Conservation (phyloP, 345 rosid genomes). For the Ceriops decandra region DNA sequence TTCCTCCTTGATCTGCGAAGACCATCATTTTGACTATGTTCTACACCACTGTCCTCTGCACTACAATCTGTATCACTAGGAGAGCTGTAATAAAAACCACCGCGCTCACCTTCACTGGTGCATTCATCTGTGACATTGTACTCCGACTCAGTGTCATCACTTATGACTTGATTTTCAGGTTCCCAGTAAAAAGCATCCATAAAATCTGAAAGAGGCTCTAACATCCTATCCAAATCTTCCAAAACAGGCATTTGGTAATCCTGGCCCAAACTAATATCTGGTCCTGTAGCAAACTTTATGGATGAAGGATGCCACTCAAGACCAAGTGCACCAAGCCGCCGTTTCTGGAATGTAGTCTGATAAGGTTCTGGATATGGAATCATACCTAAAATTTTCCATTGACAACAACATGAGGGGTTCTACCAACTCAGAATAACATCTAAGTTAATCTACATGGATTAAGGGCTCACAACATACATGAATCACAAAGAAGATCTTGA, state of each 20-base stretch:
- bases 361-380: conserved; percentile 33
- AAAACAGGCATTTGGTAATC: conserved; percentile 31
- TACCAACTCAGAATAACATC: neutral
- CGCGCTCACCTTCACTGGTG: conserved; percentile 27
- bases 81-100: conserved; percentile 19
- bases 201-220: conserved; percentile 27
- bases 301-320: conserved; percentile 28
- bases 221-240: conserved; percentile 28
- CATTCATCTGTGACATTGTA: conserved; percentile 27
- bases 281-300: conserved; percentile 20
- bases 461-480: conserved; percentile 30
- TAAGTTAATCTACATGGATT: conserved; percentile 17
- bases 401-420: neutral
- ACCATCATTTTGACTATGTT: conserved; percentile 14
- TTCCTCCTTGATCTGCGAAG: conserved; percentile 24
- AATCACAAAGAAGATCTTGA: conserved; percentile 32
- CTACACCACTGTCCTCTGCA: conserved; percentile 17
- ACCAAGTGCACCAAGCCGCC: conserved; percentile 30
- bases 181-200: conserved; percentile 27
- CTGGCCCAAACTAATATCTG: conserved; percentile 24
- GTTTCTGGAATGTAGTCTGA: conserved; percentile 27
- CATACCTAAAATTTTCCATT: conserved; percentile 20
- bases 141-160: conserved; percentile 26
- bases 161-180: conserved; percentile 25
- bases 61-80: conserved; percentile 20